Percentiles rank a stretch among this genome's conserved stretches.
phyloP scores from a whole-genome alignment of 352 stramenopile species.

The Pythium pyrilobum region DNA sequence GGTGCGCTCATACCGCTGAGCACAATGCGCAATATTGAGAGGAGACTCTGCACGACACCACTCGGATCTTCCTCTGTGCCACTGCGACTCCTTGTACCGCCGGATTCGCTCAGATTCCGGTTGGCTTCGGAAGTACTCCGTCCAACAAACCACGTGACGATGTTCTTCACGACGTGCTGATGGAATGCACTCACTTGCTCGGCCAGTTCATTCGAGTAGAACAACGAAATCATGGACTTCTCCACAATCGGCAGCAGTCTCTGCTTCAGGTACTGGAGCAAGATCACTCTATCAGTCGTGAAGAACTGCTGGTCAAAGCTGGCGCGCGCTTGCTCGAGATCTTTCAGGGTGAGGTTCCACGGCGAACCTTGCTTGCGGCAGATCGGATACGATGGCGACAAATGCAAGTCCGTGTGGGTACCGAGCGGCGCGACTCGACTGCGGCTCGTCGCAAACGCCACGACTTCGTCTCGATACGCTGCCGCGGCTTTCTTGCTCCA shows the following conservation, averaged over 20 bases:
- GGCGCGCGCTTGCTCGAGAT: conserved; percentile 53
- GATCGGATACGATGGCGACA: conserved; percentile 77
- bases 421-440: conserved; percentile 65
- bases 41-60: conserved; percentile 28
- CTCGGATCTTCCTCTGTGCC: neutral
- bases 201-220: conserved; percentile 60
- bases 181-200: conserved; percentile 78
- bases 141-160: conserved; percentile 61
- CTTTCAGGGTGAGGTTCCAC: conserved; percentile 60
- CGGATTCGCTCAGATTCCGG: no score
- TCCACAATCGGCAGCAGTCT: conserved; percentile 66
- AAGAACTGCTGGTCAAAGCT: conserved; percentile 79
- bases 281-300: neutral
- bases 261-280: conserved; percentile 40
- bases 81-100: neutral
- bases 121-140: neutral
- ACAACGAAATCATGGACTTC: conserved; percentile 65
- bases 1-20: conserved; percentile 49
- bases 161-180: conserved; percentile 71
- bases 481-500: conserved; percentile 41
- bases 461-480: conserved; percentile 55
- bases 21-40: conserved; percentile 73
- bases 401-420: conserved; percentile 68
- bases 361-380: conserved; percentile 63
- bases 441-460: conserved; percentile 50